Evolutionary conservation across 257 asterid genomes (phyloP).

Genomic region (Linaria vulgaris): DNA sequence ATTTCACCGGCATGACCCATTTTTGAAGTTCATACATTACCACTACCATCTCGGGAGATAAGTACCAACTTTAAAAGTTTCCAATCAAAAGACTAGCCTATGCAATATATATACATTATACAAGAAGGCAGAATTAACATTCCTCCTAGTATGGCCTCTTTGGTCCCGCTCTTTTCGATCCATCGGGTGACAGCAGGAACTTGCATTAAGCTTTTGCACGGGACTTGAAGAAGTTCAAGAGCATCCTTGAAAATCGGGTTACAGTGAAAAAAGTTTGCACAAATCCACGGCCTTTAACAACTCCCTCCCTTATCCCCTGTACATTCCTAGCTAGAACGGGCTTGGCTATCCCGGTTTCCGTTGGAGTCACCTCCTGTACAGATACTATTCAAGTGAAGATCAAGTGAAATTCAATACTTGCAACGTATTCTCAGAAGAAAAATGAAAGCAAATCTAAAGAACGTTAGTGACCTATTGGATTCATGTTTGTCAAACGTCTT

Average conservation of each 20-base stretch:
- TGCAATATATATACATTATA: too few species aligned
- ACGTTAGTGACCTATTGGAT: conserved; percentile 54
- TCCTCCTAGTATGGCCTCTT: too few species aligned
- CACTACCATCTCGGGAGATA: too few species aligned
- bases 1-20: too few species aligned
- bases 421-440: conserved; percentile 6
- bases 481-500: conserved; percentile 54
- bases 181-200: too few species aligned
- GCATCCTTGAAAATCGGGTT: conserved; percentile 46
- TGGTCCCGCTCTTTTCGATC: too few species aligned
- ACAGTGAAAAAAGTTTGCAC: conserved; percentile 61
- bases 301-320: conserved; percentile 59
- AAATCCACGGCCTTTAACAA: conserved; percentile 62
- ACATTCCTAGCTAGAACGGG: conserved; percentile 68
- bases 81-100: too few species aligned
- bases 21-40: too few species aligned
- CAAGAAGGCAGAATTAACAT: too few species aligned
- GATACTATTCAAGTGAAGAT: conserved; percentile 73
- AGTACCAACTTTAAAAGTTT: too few species aligned
- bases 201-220: conserved; percentile 58
- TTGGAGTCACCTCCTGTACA: conserved; percentile 59
- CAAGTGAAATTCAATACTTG: conserved; percentile 43
- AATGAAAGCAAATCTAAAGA: neutral
- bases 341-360: conserved; percentile 33
- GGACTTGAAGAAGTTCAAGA: conserved; percentile 46